Base-by-base conservation (phyloP, 1,284 basidiomycete genomes). In the Pseudozyma sp. region DNA sequence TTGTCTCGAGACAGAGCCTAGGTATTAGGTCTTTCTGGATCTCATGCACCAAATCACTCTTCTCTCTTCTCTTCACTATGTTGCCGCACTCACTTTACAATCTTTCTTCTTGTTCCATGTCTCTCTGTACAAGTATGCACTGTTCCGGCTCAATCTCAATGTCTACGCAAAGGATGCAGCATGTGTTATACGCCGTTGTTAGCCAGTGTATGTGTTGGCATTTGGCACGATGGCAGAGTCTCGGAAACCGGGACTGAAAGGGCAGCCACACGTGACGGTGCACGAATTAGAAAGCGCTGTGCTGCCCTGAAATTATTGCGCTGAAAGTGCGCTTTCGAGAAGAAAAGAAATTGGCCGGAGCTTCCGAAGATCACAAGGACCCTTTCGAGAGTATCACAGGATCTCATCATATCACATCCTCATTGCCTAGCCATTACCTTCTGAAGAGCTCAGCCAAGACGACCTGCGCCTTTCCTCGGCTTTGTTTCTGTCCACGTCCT, bases 81-180 rank as follows among this genome's bases (percentile, higher is more conserved):
- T 31, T 39, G 18, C 45, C 34, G 7, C 21, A 8, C 7, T 21
- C 3, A 6, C 36, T 13, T 35, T 51, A 40, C 39, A 3, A 18
- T 43, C 31, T 25, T 12, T 18, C 25, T 25, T 31, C 43, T 36
- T 43, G 21, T 19, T 42, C 44, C 19, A 34, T 7, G 42, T 59
- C 58, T 59, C 55, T 54, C 50, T 71, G 69, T 71, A 71, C 55
- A 52, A 71, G 51, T 71, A 71, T 59, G 69, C 69, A 71, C 45
- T 52, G 42, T 51, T 55, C 19, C 14, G 52, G 34, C 39, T 54
- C 47, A 42, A 54, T 48, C 21, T 18, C 31, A 14, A 18, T 11
- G n/a, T 39, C 38, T 38, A 21, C 6, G 25, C 25, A 3, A 31
- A 31, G 25, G 6, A 31, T 31, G 6, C 25, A 31, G 25, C 25